phyloP scores from a whole-genome alignment of 1,284 basidiomycete genomes.

The Leccinum fuscescens region DNA sequence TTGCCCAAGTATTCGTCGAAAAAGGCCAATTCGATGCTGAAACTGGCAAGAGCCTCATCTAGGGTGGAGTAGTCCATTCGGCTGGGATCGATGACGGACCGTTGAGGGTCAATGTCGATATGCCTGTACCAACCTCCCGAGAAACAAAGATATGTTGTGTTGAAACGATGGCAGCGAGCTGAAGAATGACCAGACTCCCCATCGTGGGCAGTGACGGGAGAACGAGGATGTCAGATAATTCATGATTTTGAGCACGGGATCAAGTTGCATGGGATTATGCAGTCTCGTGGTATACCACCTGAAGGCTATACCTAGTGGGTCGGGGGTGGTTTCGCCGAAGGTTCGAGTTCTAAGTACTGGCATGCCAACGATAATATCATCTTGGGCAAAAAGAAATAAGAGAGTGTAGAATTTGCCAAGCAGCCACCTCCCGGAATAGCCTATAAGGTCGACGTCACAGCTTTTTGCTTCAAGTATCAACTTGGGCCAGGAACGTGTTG shows the following conservation, averaged over 20 bases:
- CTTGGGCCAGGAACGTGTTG: neutral
- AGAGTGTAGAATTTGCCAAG: no score
- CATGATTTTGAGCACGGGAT: constrained; percentile 1
- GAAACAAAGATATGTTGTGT: constrained; percentile 13
- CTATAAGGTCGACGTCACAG: neutral
- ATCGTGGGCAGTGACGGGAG: constrained; percentile 5
- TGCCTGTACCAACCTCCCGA: neutral
- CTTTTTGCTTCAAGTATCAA: neutral
- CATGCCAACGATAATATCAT: neutral
- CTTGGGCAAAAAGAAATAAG: neutral
- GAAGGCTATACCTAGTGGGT: neutral
- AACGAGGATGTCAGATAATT: neutral
- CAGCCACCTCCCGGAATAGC: neutral
- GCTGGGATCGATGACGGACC: constrained; percentile 42
- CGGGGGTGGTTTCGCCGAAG: neutral
- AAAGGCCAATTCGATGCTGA: constrained; percentile 53
- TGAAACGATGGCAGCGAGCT: constrained; percentile 7
- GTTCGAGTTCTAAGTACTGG: neutral
- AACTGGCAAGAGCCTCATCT: constrained; percentile 45
- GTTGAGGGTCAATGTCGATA: constrained; percentile 33
- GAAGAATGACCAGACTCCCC: constrained; percentile 4
- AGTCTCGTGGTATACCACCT: neutral
- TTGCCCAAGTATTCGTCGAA: constrained; percentile 50
- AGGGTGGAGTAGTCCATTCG: constrained; percentile 42
- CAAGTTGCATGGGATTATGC: neutral